Evolutionary conservation across 2,329 filamentous ascomycete species (phyloP), one percentile per base, ranked within the genome.

Genomic region (Neofusicoccum sp.): DNA sequence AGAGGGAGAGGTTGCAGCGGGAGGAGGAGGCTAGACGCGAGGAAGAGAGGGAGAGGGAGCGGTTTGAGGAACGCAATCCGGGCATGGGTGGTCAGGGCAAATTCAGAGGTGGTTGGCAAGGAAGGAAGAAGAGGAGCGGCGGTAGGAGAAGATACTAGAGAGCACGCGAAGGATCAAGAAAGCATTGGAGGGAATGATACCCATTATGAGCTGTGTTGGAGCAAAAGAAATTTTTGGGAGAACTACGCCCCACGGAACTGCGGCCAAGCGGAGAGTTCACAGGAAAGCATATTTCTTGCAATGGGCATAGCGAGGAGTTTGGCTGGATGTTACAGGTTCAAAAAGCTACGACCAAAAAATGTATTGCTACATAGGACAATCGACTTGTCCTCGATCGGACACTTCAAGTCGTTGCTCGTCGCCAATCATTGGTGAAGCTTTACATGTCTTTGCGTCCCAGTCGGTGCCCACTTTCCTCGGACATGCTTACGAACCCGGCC

Each of bases 1-100:
- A 87, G 73, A 79, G 79, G 59, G 86, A 88, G 79, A 69, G 80
- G 74, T 66, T 77, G 77, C 71, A 76, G 79, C 66, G 80, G 79
- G 70, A 83, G 81, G 71, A 77, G 71, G 70, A 80, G 79, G 74
- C 76, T 76, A 74, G 73, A 71, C 72, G 65, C 66, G 75, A 76
- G 68, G 75, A 75, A 67, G 75, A 76, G 64, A 73, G 73, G 67
- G 76, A 82, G 60, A 68, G 74, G 8, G 75, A 78, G 62, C 69
- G 73, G 29, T 60, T 60, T 12, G 74, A 76, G 36, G 74, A 77
- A 34, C 69, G 71, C 34, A 72, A 72, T 58, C 69, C 70, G 2
- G 58, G 50, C 2, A 56, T 47, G 41, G 56, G 56, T 7, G 62
- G 56, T 28, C 50, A 33, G 9, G 61, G 61, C 8, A 61, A 56